Evolutionary conservation across 2,329 filamentous ascomycete genomes (phyloP).

Genomic region (Aplosporella prunicola): DNA sequence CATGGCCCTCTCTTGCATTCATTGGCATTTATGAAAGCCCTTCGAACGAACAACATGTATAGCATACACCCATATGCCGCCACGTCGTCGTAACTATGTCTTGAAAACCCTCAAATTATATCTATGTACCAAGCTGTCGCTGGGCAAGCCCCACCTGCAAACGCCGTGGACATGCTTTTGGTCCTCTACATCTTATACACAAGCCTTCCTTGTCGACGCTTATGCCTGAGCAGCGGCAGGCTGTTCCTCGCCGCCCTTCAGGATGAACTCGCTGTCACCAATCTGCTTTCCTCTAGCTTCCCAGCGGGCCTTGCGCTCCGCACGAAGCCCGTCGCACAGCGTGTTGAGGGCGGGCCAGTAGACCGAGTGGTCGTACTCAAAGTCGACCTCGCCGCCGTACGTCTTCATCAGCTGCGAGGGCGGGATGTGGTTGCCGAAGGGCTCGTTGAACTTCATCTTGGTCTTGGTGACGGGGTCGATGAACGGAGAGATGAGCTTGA

Average conservation of each 20-base stretch:
- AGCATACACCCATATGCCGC: too few species aligned
- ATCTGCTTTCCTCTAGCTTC: conserved; percentile 66
- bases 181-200: not conserved
- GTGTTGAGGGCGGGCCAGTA: conserved; percentile 85
- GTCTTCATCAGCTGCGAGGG: conserved; percentile 71
- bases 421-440: conserved; percentile 74
- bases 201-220: not conserved
- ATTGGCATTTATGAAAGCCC: too few species aligned
- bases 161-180: conserved; percentile 1
- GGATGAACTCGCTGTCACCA: conserved; percentile 78
- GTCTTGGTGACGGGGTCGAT: conserved; percentile 89
- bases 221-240: conserved; percentile 2
- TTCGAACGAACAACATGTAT: too few species aligned
- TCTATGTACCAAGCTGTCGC: too few species aligned
- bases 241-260: conserved; percentile 55
- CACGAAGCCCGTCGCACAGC: conserved; percentile 57
- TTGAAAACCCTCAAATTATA: too few species aligned
- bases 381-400: conserved; percentile 70
- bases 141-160: too few species aligned
- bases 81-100: too few species aligned
- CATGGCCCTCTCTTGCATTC: too few species aligned
- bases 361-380: conserved; percentile 76
- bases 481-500: conserved; percentile 91
- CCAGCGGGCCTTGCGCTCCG: conserved; percentile 62
- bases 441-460: conserved; percentile 97